Conservation (phyloP, 1,284 basidiomycete species). For the Ustilago xerochloae region DNA sequence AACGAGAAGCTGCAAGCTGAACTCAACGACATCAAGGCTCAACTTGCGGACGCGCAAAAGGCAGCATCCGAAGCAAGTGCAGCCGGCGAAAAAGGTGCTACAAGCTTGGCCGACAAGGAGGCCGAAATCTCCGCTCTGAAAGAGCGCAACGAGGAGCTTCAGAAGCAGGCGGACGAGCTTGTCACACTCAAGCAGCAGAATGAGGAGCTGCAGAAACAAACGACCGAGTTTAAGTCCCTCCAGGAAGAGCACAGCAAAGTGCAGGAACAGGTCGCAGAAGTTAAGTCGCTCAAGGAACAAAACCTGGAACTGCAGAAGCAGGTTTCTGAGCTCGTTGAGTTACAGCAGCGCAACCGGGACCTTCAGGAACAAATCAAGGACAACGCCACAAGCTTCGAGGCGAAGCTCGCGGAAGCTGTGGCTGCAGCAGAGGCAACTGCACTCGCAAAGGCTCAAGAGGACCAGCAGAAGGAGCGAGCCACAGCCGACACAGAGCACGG, state of each 20-base stretch:
- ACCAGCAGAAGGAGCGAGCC: conserved; percentile 14
- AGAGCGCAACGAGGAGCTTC: conserved; percentile 9
- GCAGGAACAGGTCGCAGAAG: neutral
- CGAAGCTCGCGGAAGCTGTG: conserved; percentile 41
- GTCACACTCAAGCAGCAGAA: conserved; percentile 6
- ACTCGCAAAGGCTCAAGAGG: conserved; percentile 19
- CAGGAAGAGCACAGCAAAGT: conserved; percentile 1
- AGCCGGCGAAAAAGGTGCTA: conserved; percentile 25
- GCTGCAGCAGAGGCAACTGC: conserved; percentile 45
- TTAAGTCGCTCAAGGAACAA: conserved; percentile 10
- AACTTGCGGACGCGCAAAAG: conserved; percentile 22
- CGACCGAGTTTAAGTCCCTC: neutral
- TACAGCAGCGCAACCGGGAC: conserved; percentile 13
- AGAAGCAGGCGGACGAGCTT: conserved; percentile 6
- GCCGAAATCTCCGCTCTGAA: conserved; percentile 13
- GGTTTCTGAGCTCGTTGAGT: conserved; percentile 1
- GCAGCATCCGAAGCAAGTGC: conserved; percentile 23
- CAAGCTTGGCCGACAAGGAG: conserved; percentile 35
- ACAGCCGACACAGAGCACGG: conserved; percentile 8
- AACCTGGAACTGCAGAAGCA: conserved; percentile 19
- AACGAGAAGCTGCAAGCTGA: conserved; percentile 30
- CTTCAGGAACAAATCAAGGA: conserved; percentile 19
- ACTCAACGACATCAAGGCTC: conserved; percentile 16
- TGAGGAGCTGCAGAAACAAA: conserved; percentile 4
- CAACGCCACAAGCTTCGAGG: conserved; percentile 22